phyloP scores from a whole-genome alignment of 2,329 filamentous ascomycete genomes.

The Aaosphaeria arxii region DNA sequence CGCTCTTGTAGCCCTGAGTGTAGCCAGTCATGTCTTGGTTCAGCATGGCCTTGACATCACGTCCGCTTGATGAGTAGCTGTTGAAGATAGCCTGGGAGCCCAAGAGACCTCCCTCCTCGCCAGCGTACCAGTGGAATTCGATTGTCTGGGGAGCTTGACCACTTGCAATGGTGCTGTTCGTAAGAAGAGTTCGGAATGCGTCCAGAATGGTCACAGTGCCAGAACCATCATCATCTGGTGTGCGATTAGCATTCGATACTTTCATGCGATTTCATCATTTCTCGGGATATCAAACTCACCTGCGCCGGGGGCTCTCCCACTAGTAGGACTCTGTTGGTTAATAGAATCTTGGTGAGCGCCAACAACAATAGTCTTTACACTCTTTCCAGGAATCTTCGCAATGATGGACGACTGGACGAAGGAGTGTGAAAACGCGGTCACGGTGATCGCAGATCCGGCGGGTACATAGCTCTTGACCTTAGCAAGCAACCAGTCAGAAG shows the following conservation, averaged over 20 bases:
- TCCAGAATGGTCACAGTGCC: slow-evolving; percentile 92
- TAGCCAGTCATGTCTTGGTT: slow-evolving; percentile 94
- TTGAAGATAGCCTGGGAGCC: slow-evolving; percentile 86
- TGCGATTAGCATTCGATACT: too few species aligned
- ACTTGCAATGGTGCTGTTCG: slow-evolving; percentile 62
- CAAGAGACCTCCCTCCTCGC: slow-evolving; percentile 81
- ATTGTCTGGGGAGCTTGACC: slow-evolving; percentile 78
- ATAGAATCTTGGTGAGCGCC: slow-evolving; percentile 93
- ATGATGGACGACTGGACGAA: slow-evolving; percentile 90
- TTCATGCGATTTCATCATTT: too few species aligned
- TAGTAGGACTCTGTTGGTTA: slow-evolving; percentile 79
- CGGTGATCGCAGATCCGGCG: slow-evolving; percentile 64
- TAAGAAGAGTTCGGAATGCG: slow-evolving; percentile 74
- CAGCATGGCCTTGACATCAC: slow-evolving; percentile 88
- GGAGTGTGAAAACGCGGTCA: slow-evolving; percentile 69
- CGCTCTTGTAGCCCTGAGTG: slow-evolving; percentile 57
- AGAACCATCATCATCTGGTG: slow-evolving; percentile 78
- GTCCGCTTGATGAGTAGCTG: slow-evolving; percentile 67
- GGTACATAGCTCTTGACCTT: slow-evolving; percentile 71
- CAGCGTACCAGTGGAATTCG: slow-evolving; percentile 95
- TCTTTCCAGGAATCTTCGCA: slow-evolving; percentile 80
- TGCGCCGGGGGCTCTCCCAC: slow-evolving; percentile 80
- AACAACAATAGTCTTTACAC: slow-evolving; percentile 77
- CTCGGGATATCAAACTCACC: not conserved
- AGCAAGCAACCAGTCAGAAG: slow-evolving; percentile 78